Percentiles rank a stretch among this genome's conserved stretches.
phyloP scores from a whole-genome alignment of 768 basidiomycete species.

The Coprinopsis marcescibilis region DNA sequence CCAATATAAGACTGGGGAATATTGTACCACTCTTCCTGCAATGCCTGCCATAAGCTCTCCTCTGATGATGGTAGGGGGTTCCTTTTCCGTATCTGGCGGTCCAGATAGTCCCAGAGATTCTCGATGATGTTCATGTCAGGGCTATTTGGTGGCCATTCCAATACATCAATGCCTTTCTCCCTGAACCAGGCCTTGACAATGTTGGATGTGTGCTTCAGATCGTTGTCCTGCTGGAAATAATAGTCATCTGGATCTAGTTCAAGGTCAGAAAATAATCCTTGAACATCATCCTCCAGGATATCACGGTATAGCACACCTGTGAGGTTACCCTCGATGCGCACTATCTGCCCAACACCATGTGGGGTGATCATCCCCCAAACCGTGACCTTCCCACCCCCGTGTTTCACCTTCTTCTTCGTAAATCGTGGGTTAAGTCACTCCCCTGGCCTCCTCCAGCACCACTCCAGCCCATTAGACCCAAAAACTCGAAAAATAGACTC shows the following conservation, averaged over 20 bases:
- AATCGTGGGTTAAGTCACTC: conserved; percentile 17
- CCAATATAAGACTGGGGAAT: conserved; percentile 8
- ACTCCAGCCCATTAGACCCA: conserved; percentile 27
- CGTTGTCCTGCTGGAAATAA: conserved; percentile 32
- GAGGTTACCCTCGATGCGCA: conserved; percentile 26
- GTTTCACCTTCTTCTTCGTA: conserved; percentile 26
- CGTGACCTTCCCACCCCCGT: conserved; percentile 28
- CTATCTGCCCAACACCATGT: conserved; percentile 21
- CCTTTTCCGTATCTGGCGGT: conserved; percentile 11
- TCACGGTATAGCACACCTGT: conserved; percentile 19
- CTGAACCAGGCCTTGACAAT: conserved; percentile 23
- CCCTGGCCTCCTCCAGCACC: conserved; percentile 24
- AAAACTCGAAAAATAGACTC: conserved; percentile 28
- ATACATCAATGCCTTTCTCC: conserved; percentile 19
- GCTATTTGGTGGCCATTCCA: conserved; percentile 26
- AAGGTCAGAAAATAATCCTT: conserved; percentile 22
- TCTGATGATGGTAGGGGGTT: conserved; percentile 12
- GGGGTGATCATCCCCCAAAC: conserved; percentile 31
- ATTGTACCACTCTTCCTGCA: conserved; percentile 16
- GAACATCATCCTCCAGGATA: conserved; percentile 23
- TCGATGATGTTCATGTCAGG: conserved; percentile 32
- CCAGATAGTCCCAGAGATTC: conserved; percentile 26
- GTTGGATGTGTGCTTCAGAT: conserved; percentile 31
- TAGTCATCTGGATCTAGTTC: conserved; percentile 12
- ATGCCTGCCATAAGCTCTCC: conserved; percentile 20